Percentiles rank a stretch among this genome's conserved stretches.
These are phyloP conservation scores for Epichloe typhina DNA, from an alignment of 2,329 filamentous ascomycete genomes.

Conservation along the genomic window DNA sequence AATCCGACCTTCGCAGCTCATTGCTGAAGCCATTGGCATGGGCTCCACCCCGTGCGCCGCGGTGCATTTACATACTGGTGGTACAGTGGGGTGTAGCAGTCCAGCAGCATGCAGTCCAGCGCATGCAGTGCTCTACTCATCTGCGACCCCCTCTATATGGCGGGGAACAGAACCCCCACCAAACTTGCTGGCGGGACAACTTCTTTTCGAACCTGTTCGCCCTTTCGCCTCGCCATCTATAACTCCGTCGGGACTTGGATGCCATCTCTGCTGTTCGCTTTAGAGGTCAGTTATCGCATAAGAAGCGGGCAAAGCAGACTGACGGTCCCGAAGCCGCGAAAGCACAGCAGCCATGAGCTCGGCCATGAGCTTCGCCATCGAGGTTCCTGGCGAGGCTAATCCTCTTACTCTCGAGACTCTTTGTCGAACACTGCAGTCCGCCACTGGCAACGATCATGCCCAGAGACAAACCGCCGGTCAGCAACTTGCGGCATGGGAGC, in stretches of 20 bases:
- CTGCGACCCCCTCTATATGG: neutral
- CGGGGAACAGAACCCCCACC: neutral
- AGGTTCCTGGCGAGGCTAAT: slow-evolving; percentile 70
- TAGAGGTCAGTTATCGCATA: neutral
- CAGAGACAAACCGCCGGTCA: slow-evolving; percentile 55
- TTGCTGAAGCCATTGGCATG: slow-evolving; percentile 1
- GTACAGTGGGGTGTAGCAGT: no score
- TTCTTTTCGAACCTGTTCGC: neutral
- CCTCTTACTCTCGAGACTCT: slow-evolving; percentile 53
- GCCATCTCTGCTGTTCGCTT: neutral
- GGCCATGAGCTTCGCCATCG: slow-evolving; percentile 49
- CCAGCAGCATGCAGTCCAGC: no score
- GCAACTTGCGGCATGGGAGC: slow-evolving; percentile 62
- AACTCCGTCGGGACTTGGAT: neutral
- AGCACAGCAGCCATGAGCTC: slow-evolving; percentile 26
- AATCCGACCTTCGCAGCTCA: neutral
- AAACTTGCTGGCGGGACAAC: neutral
- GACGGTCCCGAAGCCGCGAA: neutral
- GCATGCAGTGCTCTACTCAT: no score
- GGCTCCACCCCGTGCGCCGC: neutral
- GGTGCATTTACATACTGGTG: no score
- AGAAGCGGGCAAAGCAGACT: neutral
- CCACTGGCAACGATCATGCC: slow-evolving; percentile 46
- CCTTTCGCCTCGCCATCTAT: neutral
- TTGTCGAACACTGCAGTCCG: slow-evolving; percentile 48